phyloP scores from a whole-genome alignment of 2,329 filamentous ascomycete genomes.

The Macrophomina pseudophaseolina region DNA sequence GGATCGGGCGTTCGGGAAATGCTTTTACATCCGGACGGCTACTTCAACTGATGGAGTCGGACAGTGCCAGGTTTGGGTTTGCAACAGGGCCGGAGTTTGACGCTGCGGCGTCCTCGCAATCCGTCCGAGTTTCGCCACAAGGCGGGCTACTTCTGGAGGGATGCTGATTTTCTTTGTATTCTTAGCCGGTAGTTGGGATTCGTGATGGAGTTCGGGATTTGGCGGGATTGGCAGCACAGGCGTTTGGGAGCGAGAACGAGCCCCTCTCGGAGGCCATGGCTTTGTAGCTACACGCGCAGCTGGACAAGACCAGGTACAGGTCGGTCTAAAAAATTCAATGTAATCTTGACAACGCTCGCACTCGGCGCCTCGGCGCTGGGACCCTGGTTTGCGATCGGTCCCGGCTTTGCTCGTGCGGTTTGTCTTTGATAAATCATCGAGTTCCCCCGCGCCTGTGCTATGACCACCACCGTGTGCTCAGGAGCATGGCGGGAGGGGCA shows the following conservation, averaged over 20 bases:
- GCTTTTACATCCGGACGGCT: neutral
- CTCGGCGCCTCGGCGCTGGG: conserved; percentile 6
- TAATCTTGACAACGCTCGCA: conserved; percentile 4
- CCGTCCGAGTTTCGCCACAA: neutral
- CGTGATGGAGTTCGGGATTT: conserved; percentile 1
- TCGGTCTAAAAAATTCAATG: neutral
- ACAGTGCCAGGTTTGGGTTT: neutral
- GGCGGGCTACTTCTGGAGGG: neutral
- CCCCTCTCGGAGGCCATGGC: neutral
- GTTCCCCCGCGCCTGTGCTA: neutral
- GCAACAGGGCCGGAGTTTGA: conserved; percentile 7
- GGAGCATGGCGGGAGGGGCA: conserved; percentile 8
- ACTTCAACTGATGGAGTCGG: neutral
- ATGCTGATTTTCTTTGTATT: neutral
- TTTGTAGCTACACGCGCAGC: conserved; percentile 9
- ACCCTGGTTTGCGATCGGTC: conserved; percentile 19
- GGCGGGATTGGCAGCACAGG: conserved; percentile 15
- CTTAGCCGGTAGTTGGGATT: neutral
- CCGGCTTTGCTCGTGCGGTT: neutral
- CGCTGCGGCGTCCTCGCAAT: conserved; percentile 2
- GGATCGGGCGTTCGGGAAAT: neutral
- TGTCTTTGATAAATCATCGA: neutral
- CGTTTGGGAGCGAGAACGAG: conserved; percentile 16
- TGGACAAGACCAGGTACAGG: neutral
- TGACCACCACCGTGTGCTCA: neutral